Base-by-base conservation (phyloP, 1,139 yeast species). In the Scheffersomyces lignicola region DNA sequence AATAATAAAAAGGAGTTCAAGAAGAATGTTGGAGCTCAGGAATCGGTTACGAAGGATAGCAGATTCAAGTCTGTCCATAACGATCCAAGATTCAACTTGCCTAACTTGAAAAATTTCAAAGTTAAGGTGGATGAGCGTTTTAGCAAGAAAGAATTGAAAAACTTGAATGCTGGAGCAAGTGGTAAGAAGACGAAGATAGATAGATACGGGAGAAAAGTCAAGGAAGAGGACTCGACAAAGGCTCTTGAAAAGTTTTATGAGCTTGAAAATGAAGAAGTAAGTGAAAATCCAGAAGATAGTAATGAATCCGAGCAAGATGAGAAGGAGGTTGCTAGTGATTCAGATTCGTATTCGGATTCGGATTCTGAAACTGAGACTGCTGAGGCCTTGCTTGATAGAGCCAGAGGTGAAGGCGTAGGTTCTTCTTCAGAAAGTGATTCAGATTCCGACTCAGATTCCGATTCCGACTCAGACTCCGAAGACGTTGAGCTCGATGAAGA, bases 91-190 rank as follows among this genome's bases (percentile, higher is more conserved):
- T 92, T 92, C 64, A 82, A 78, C 44, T 63, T 78, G 28, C 92
- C 96, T 3, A 81, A 74, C 47, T 73, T 74, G 54, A 80, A 80
- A 49, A 80, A 83, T 43, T 65, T 82, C 44, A 85, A 83, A 57
- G 84, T 88, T 29, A 80, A 85, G 48, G 74, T 94, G 28, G 99
- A 92, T 62, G 85, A 80, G 39, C 79, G 99, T 60, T 92, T 92
- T 60, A 79, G 81, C 46, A 78, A 78, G 48, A 73, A 75, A 31
- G 97, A 89, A 52, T 60, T 84, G 47, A 75, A 75, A 44, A 75
- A 76, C 39, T 73, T 80, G 46, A 78, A 77, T 43, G 73, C 73
- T 31, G 65, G 76, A 3, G 56, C 62, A n/a, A 54, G 58, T 7
- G 72, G 72, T 1, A 65, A 61, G 40, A 74, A 69, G 40, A 76